Evolutionary conservation across 148 eudicot genomes (phyloP).

Genomic region (Fagopyrum homotropicum): DNA sequence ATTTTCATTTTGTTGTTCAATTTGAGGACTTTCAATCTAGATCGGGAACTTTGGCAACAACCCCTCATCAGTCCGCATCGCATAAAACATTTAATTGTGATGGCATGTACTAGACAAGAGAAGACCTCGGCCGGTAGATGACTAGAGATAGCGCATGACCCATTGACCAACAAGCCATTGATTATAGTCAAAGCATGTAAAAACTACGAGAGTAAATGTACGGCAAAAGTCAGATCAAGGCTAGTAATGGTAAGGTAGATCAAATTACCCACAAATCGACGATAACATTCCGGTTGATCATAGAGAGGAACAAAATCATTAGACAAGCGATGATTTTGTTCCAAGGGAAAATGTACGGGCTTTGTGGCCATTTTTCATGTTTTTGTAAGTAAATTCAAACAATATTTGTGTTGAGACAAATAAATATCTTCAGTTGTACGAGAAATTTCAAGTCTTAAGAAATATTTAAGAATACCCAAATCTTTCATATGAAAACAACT

Average conservation of each 20-base stretch:
- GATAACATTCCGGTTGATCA: background rate
- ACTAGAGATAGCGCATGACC: background rate
- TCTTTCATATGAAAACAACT: background rate
- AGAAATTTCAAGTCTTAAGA: background rate
- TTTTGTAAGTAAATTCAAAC: no score
- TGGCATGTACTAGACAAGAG: background rate
- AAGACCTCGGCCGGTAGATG: background rate
- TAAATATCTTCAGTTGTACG: background rate
- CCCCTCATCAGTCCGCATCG: background rate
- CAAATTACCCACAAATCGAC: background rate
- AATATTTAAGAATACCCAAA: background rate
- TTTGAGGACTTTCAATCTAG: no score
- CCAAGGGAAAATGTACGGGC: background rate
- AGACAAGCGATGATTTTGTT: background rate
- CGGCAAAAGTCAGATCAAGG: background rate
- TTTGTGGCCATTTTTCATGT: background rate
- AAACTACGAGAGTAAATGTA: background rate
- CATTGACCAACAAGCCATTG: background rate
- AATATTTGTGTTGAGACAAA: background rate
- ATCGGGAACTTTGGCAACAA: no score
- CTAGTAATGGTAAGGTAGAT: background rate
- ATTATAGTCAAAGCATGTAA: background rate
- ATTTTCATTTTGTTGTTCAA: no score
- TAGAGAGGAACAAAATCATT: no score
- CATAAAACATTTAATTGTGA: background rate